Evolutionary conservation across 345 rosid genomes (phyloP), one percentile per base, ranked within the genome.

Genomic region (Eutrema yunnanense): DNA sequence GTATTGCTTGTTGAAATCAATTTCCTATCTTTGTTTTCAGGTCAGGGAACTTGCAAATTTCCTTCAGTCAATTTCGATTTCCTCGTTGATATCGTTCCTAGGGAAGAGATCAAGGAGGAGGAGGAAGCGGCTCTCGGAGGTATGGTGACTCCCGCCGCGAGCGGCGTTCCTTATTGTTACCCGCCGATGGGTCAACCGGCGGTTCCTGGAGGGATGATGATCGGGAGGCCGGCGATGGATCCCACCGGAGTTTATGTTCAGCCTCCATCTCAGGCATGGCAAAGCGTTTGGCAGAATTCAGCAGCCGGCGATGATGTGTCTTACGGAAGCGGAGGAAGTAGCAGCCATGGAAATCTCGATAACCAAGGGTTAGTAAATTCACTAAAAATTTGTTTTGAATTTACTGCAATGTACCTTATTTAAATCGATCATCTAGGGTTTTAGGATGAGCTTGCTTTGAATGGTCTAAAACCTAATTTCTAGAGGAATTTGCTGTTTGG

Each of bases 231-330:
- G 0, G 96, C 91, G 6, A 75, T 90, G 72, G 97, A 90, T 48
- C 96, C 93, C 13, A 60, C 80, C 32, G 91, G 90, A 4, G 85
- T 88, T 36, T 86, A 83, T 61, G 84, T 76, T 6, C 96, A 90
- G 80, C 92, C 96, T 5, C 98, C 97, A 6, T 90, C 94, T 27
- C 98, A 90, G 84, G 89, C 97, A 3, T 93, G 98, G 98, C 97
- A 93, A 80, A 86, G 90, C 37, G 96, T 86, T 26, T 93, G 97
- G 97, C 94, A 90, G 86, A 80, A 82, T 10, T 51, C 88, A 0
- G 82, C 82, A 0, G 51, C 88, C 2, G 81, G 81, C 0, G 94
- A 90, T 41, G 96, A 86, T 65, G 98, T 80, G 4, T 82, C 90
- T 13, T 89, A 83, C 52, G 90, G 76, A 8, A 85, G 86, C 71